Evolutionary conservation across 306 rosid species (phyloP).

Genomic region (Urtica urens): DNA sequence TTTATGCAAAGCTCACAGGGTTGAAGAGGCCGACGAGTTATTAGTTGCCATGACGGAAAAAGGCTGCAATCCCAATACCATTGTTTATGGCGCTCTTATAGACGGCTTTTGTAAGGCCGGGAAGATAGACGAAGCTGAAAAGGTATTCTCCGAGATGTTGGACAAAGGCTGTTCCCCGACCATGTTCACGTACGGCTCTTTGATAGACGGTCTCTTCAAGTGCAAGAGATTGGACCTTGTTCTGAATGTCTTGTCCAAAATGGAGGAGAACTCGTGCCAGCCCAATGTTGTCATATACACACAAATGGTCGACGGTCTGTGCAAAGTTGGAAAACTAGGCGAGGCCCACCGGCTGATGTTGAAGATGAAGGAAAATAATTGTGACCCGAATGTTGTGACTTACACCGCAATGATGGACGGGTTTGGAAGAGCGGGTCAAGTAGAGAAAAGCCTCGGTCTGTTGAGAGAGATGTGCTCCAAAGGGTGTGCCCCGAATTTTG

Average conservation of each 20-base stretch:
- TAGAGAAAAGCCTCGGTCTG: conserved; percentile 31
- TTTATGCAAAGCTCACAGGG: conserved; percentile 14
- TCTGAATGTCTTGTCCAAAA: conserved; percentile 5
- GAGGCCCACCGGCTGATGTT: conserved; percentile 8
- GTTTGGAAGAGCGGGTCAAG: conserved; percentile 38
- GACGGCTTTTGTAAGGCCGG: conserved; percentile 13
- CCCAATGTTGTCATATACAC: conserved; percentile 14
- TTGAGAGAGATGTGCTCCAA: conserved; percentile 40
- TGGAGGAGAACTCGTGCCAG: conserved; percentile 4
- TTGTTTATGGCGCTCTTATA: conserved; percentile 10
- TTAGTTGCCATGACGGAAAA: neutral
- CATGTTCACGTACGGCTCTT: conserved; percentile 5
- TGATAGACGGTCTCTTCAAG: conserved; percentile 9
- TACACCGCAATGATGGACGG: conserved; percentile 49
- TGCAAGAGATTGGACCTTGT: conserved; percentile 13
- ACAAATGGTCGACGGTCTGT: conserved; percentile 7
- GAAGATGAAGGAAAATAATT: conserved; percentile 9
- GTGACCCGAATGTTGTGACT: conserved; percentile 23
- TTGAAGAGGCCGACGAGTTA: conserved; percentile 9
- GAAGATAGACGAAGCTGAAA: conserved; percentile 13
- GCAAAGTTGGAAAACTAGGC: conserved; percentile 12
- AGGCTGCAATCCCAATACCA: conserved; percentile 6
- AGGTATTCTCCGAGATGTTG: conserved; percentile 14
- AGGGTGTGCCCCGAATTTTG: conserved; percentile 14
- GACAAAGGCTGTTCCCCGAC: conserved; percentile 10